Base-by-base conservation (phyloP, 371 early-diverging fungal species). In the Mucor piriformis region DNA sequence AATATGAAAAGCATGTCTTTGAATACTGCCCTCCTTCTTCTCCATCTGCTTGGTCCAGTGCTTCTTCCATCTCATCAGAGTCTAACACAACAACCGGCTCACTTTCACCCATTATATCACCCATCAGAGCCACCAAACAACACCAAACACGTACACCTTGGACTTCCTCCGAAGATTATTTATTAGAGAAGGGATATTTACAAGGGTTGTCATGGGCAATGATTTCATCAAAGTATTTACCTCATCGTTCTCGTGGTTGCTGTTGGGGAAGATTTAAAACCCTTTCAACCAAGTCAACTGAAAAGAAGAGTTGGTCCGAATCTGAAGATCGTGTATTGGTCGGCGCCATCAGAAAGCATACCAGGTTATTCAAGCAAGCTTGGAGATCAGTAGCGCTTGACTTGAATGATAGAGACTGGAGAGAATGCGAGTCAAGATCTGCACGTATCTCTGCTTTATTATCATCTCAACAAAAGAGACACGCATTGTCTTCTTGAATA, bases 201-300 rank as follows among this genome's bases (percentile, higher is more conserved):
- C 71, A 76, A 67, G 77, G 73, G 10, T 38, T 76, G 8, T 76
- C 77, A 20, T 76, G 77, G 77, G 73, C 73, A 10, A 67, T 71
- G 72, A 71, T 76, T 40, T 76, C 77, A 10, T 56, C 77, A 3
- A 76, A 69, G 0, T 76, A 76, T 33, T 44, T 73, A 16, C 77
- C 73, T 23, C 77, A 76, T 50, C 71, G 77, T 11, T 76, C 77
- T 20, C 69, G 77, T 27, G 73, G 77, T 7, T 76, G 77, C 24
- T 76, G 77, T 20, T 76, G 77, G 73, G 77, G 77, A 3, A 64
- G 77, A 24, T 76, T 73, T 43, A 76, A 73, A 40, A 76, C 77
- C 1, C 60, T 76, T 13, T 69, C 69, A 49, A 42, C 77, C 24
- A 76, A 69, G 27, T 61, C 55, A 13, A 48, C 66, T 5, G 67